A percentile compares a stretch with the other conserved stretches of the same genome.
These are phyloP conservation scores for Trichoderma atroviride DNA, from an alignment of 2,329 filamentous ascomycete genomes.

Conservation along the genomic window DNA sequence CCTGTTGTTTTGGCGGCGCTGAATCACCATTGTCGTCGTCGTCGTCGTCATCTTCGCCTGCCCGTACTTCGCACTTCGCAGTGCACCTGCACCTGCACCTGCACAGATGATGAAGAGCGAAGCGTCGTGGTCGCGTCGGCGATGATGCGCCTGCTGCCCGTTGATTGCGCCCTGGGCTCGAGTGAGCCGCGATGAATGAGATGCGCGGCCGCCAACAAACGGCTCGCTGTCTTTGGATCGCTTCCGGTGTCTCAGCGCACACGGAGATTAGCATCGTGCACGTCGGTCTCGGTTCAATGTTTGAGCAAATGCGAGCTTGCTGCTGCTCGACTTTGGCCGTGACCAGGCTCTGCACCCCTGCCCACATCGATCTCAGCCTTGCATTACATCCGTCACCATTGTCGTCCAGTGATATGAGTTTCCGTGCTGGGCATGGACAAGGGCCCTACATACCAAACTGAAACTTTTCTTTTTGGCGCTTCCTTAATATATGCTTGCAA, in stretches of 20 bases:
- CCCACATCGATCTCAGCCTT: constrained; percentile 17
- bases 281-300: neutral
- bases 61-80: neutral
- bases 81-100: neutral
- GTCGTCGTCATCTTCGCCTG: neutral
- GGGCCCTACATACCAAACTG: constrained; percentile 7
- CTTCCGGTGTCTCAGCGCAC: constrained; percentile 15
- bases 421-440: constrained; percentile 11
- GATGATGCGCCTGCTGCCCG: constrained; percentile 22
- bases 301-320: constrained; percentile 9
- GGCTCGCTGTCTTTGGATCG: neutral
- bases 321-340: constrained; percentile 5
- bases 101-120: neutral
- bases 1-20: constrained; percentile 24
- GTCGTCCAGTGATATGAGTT: constrained; percentile 18
- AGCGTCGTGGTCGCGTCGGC: constrained; percentile 30
- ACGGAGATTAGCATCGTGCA: constrained; percentile 6
- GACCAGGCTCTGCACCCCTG: constrained; percentile 14
- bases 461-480: constrained; percentile 10
- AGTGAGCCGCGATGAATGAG: constrained; percentile 25
- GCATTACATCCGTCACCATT: constrained; percentile 8
- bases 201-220: neutral
- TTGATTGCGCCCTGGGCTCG: constrained; percentile 16
- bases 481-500: constrained; percentile 11
- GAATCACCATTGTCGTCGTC: constrained; percentile 32